Base-by-base conservation (phyloP, 2,329 filamentous ascomycete genomes). In the Sphaerostilbella broomeana region DNA sequence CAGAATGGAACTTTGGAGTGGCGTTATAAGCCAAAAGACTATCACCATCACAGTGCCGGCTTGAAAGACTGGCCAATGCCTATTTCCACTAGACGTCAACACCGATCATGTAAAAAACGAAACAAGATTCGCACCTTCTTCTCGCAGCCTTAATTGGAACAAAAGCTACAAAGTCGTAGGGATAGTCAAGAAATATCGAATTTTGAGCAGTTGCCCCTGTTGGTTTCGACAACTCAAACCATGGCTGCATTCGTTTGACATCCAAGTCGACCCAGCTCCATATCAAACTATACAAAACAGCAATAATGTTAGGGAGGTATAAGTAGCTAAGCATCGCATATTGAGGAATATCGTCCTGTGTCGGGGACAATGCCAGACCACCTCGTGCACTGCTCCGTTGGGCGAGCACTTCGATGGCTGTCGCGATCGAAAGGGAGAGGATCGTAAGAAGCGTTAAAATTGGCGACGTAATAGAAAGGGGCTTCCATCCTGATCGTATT, bases 211-310 rank as follows among this genome's bases (percentile, higher is more conserved):
- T 47, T 0, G 70, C 70, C 0, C 75, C 76, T 0, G 51, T 47
- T 0, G 48, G 11, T 8, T 64, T 69, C 0, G 74, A 77, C 1
- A 81, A 39, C 16, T 79, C 73, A 9, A 77, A 68, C 61, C 70
- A 82, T 0, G 77, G 77, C 22, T 82, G 75, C 30, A 81, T 58
- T 0, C 78, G 49, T 42, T 78, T 77, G 0, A 67, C 59, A 24
- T 82, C 73, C 0, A 81, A 51, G 35, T 81, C 77, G 0, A 79
- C 63, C 73, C 75, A 78, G 3, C 62, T 67, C 75, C 76, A 81
- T 0, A 70, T 31, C 1, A 79, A 61, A 26, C 73, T 73, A 45
- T 76, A 80, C 0, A 73, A 6, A 0, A 80, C 68, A 0, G 75
- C 68, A 0, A 78, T 35, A 0, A 79, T 60, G 0, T 70, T 80